phyloP scores from a whole-genome alignment of 1,284 basidiomycete species.

The Salmacisia buchloeana region DNA sequence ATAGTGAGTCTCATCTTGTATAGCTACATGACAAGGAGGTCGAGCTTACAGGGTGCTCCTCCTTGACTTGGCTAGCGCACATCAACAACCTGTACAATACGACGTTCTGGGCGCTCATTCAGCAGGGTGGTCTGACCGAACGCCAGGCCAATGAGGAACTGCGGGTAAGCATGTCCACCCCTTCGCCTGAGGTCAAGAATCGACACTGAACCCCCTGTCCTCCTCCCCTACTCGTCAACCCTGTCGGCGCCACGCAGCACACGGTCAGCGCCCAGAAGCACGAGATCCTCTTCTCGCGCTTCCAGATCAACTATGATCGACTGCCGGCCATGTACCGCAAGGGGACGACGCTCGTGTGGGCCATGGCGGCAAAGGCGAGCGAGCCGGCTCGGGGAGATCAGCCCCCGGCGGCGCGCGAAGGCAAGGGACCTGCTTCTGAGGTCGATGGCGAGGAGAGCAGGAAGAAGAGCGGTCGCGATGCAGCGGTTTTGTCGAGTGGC shows the following conservation, averaged over 20 bases:
- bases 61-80: slow-evolving; percentile 62
- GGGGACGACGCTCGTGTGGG: slow-evolving; percentile 74
- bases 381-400: neutral
- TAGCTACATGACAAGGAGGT: no score
- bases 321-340: slow-evolving; percentile 72
- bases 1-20: slow-evolving; percentile 61
- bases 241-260: slow-evolving; percentile 58
- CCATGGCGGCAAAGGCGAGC: neutral
- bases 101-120: slow-evolving; percentile 85
- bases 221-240: no score
- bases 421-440: neutral
- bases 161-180: slow-evolving; percentile 55
- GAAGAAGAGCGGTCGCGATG: neutral
- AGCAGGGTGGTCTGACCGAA: slow-evolving; percentile 68
- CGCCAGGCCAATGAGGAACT: slow-evolving; percentile 75
- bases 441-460: neutral
- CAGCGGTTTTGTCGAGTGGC: neutral
- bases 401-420: no score
- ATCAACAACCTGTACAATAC: slow-evolving; percentile 99
- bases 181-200: neutral
- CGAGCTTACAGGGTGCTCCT: neutral
- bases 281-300: slow-evolving; percentile 77
- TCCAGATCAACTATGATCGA: slow-evolving; percentile 81
- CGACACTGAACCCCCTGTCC: no score
- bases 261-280: slow-evolving; percentile 83